These are phyloP conservation scores for Aspergillus cejpii DNA, from an alignment of 2,329 filamentous ascomycete species.

Conservation along the genomic window DNA sequence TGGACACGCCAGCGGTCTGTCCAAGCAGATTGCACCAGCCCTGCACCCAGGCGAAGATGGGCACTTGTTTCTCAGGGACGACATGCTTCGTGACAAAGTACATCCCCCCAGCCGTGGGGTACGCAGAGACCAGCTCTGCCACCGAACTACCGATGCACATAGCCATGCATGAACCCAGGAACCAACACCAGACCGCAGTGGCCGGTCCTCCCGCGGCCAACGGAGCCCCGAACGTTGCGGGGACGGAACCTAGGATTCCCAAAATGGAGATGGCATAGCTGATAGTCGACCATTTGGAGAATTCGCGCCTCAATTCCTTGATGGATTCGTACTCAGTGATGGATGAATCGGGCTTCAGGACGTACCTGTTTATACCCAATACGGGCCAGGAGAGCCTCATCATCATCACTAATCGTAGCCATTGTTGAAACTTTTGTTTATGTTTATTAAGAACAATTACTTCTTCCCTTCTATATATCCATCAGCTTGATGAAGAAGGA, in stretches of 20 bases:
- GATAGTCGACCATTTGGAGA: slow-evolving; percentile 60
- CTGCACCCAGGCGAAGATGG: slow-evolving; percentile 59
- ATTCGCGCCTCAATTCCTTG: slow-evolving; percentile 56
- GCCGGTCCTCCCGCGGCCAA: slow-evolving; percentile 55
- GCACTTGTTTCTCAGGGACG: slow-evolving; percentile 54
- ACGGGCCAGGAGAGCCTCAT: slow-evolving; percentile 54
- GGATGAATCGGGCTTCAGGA: background rate
- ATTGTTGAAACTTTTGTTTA: slow-evolving; percentile 18
- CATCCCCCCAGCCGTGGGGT: slow-evolving; percentile 62
- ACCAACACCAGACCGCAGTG: slow-evolving; percentile 60
- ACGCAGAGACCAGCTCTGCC: slow-evolving; percentile 59
- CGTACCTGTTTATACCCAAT: slow-evolving; percentile 58
- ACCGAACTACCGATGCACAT: slow-evolving; percentile 59
- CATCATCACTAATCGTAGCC: slow-evolving; percentile 48
- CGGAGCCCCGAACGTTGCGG: slow-evolving; percentile 56
- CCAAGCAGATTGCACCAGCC: slow-evolving; percentile 63
- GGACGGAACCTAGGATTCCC: slow-evolving; percentile 59
- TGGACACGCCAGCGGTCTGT: slow-evolving; percentile 57
- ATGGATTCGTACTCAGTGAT: background rate
- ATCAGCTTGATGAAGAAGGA: background rate
- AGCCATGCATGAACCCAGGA: slow-evolving; percentile 58
- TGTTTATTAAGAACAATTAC: too few relatives aligned
- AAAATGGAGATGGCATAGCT: slow-evolving; percentile 62
- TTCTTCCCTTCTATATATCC: too few relatives aligned
- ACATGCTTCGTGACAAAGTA: slow-evolving; percentile 63